phyloP scores from a whole-genome alignment of 176 grass and related monocot species.

The Avena eriantha region DNA sequence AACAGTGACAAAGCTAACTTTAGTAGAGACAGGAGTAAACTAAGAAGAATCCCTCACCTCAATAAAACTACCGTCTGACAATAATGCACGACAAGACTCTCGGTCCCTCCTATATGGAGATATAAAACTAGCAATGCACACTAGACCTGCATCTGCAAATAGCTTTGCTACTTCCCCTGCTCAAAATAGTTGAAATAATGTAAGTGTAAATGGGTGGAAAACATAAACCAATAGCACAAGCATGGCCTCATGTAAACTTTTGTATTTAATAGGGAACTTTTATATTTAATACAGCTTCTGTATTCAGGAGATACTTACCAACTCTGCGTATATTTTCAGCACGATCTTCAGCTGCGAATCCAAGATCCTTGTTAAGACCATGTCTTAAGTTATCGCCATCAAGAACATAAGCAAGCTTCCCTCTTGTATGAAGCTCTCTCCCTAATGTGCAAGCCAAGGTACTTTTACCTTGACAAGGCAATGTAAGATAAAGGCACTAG shows the following conservation, averaged over 20 bases:
- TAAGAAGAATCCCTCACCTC: slow-evolving; percentile 64
- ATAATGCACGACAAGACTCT: slow-evolving; percentile 75
- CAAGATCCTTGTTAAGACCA: slow-evolving; percentile 93
- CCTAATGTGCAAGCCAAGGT: slow-evolving; percentile 87
- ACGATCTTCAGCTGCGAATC: slow-evolving; percentile 85
- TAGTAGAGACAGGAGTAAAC: not conserved
- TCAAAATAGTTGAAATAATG: slow-evolving; percentile 35
- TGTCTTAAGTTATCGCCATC: slow-evolving; percentile 97
- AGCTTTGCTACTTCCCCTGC: slow-evolving; percentile 96
- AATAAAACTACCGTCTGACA: slow-evolving; percentile 80
- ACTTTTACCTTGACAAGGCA: slow-evolving; percentile 74
- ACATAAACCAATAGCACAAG: not conserved
- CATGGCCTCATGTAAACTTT: not conserved
- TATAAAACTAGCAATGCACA: slow-evolving; percentile 98
- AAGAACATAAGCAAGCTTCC: slow-evolving; percentile 89
- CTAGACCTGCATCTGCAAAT: slow-evolving; percentile 89
- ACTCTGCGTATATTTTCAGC: slow-evolving; percentile 94
- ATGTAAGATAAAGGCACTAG: slow-evolving; percentile 9
- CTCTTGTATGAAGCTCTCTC: slow-evolving; percentile 72
- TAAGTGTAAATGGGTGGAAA: slow-evolving; percentile 8
- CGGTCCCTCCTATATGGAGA: slow-evolving; percentile 89
- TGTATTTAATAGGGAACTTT: not conserved
- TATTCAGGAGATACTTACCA: slow-evolving; percentile 44
- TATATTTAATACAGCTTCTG: not conserved
- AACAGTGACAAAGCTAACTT: not conserved